Conservation (phyloP, 495 filamentous ascomycete genomes). For the Xylaria flabelliformis region DNA sequence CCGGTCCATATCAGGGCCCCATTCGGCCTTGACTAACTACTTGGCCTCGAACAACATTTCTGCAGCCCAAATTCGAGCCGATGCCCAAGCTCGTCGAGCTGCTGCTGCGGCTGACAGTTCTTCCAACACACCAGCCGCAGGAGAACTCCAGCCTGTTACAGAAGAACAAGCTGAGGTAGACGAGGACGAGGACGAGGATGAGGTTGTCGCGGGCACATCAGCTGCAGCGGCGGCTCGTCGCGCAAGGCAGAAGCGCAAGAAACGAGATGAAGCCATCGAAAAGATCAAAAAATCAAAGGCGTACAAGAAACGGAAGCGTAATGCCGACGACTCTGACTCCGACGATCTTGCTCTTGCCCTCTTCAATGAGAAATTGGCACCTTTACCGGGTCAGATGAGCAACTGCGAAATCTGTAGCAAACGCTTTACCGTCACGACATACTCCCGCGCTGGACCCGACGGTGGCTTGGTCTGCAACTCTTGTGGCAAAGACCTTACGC, state of each 20-base stretch:
- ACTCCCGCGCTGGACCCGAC: slow-evolving; percentile 79
- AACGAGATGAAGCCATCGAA: slow-evolving; percentile 67
- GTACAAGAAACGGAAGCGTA: slow-evolving; percentile 69
- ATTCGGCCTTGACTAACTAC: slow-evolving; percentile 83
- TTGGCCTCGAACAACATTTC: slow-evolving; percentile 90
- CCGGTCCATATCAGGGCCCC: slow-evolving; percentile 38
- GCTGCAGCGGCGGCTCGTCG: slow-evolving; percentile 37
- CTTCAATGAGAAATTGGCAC: slow-evolving; percentile 66
- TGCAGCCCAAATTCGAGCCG: slow-evolving; percentile 74
- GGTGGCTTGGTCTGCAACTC: slow-evolving; percentile 84
- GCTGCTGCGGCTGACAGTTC: slow-evolving; percentile 41
- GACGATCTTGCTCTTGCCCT: slow-evolving; percentile 61
- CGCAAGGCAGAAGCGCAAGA: slow-evolving; percentile 54
- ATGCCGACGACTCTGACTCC: slow-evolving; percentile 52
- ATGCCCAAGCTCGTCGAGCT: slow-evolving; percentile 60
- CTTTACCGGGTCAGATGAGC: slow-evolving; percentile 81
- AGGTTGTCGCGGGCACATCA: background rate
- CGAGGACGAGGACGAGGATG: slow-evolving; percentile 44
- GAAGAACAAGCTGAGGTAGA: background rate
- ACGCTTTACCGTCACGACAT: slow-evolving; percentile 92
- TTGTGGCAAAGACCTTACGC: slow-evolving; percentile 79
- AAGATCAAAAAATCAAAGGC: slow-evolving; percentile 84
- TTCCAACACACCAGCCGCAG: slow-evolving; percentile 28
- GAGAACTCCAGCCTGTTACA: slow-evolving; percentile 25
- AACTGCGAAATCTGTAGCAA: slow-evolving; percentile 87